Evolutionary conservation across 768 basidiomycete species (phyloP).

Genomic region (Lentinula boryana): DNA sequence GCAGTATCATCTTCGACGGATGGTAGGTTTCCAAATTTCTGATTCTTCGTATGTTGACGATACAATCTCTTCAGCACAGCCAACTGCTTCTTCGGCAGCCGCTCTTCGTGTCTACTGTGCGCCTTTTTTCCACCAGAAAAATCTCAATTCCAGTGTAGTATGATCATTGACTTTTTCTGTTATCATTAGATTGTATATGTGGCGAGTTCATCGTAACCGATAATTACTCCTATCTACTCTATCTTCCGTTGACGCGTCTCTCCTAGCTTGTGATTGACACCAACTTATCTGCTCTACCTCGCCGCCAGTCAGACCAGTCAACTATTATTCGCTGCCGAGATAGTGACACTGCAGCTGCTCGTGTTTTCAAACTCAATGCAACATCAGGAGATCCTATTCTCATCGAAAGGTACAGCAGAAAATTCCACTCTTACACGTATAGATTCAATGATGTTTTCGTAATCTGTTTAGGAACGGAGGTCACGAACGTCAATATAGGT

Average conservation of each 20-base stretch:
- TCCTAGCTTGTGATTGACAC: constrained; percentile 77
- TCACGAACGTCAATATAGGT: constrained; percentile 72
- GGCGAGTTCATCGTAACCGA: constrained; percentile 75
- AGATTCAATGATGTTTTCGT: not conserved
- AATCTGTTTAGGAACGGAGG: constrained; percentile 44
- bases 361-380: constrained; percentile 87
- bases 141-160: not conserved
- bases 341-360: constrained; percentile 45
- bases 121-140: not conserved
- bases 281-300: constrained; percentile 59
- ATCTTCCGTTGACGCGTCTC: constrained; percentile 4
- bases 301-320: constrained; percentile 72
- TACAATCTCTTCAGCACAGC: constrained; percentile 45
- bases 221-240: constrained; percentile 11
- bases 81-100: constrained; percentile 73
- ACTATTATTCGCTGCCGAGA: constrained; percentile 76
- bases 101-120: constrained; percentile 77
- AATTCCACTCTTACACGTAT: not conserved
- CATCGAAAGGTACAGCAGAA: constrained; percentile 60
- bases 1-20: constrained; percentile 86
- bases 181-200: constrained; percentile 68
- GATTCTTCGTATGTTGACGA: constrained; percentile 2
- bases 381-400: constrained; percentile 61
- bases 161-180: constrained; percentile 11
- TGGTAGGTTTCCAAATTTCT: constrained; percentile 33